These are phyloP conservation scores for Fraxinus sp. DNA, from an alignment of 305 asterid species.

Conservation along the genomic window DNA sequence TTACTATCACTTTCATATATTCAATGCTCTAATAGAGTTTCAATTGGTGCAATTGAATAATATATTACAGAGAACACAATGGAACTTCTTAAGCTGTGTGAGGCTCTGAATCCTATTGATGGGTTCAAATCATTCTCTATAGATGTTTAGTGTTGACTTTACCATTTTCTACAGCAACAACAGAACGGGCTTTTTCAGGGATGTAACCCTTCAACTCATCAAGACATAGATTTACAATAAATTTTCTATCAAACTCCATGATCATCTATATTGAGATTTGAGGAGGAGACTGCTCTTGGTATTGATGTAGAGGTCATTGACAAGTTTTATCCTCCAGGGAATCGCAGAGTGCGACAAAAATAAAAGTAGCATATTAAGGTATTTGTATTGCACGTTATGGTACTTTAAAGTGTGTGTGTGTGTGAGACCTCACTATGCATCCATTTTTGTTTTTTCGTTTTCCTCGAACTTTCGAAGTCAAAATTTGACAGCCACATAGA, in stretches of 20 bases:
- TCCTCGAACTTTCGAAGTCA: too few species aligned
- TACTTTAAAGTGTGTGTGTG: too few species aligned
- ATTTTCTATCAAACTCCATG: background rate
- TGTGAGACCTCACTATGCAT: too few species aligned
- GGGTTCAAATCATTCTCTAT: background rate
- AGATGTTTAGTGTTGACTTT: background rate
- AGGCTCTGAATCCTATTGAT: background rate
- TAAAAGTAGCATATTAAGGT: too few species aligned
- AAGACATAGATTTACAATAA: background rate
- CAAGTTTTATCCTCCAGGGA: background rate
- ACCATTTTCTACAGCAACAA: background rate
- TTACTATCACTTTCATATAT: background rate
- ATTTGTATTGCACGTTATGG: too few species aligned
- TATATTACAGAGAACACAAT: background rate
- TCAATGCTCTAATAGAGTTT: slow-evolving; percentile 4
- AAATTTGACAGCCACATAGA: background rate
- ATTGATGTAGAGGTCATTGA: background rate
- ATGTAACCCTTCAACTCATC: background rate
- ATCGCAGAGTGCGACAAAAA: background rate
- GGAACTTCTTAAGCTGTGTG: background rate
- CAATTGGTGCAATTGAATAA: background rate
- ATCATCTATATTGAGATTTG: background rate
- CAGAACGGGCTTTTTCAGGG: background rate
- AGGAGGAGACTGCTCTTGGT: background rate
- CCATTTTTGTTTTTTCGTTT: too few species aligned